phyloP scores from a whole-genome alignment of 371 early-diverging fungal genomes.

The Umbelopsis sp. region DNA sequence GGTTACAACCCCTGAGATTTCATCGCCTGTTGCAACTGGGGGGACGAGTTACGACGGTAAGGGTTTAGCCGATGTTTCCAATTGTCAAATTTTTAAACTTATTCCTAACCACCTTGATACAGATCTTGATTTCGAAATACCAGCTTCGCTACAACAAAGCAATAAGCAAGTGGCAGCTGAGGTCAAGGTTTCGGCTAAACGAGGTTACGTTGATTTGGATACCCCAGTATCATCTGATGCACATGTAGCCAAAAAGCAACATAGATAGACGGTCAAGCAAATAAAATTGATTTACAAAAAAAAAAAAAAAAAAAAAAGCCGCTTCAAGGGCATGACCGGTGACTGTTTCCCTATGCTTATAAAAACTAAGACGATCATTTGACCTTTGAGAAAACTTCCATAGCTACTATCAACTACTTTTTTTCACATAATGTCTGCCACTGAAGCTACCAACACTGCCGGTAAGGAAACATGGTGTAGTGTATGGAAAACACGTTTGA shows the following conservation, averaged over 20 bases:
- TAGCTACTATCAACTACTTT: not conserved
- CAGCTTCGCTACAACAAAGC: constrained; percentile 7
- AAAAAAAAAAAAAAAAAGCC: not conserved
- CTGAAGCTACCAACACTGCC: constrained; percentile 5
- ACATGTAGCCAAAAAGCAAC: constrained; percentile 12
- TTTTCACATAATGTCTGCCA: not conserved
- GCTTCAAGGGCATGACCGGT: constrained; percentile 13
- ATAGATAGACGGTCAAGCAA: not conserved
- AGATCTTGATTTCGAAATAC: constrained; percentile 10
- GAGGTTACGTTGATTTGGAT: constrained; percentile 15
- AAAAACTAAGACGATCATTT: not conserved
- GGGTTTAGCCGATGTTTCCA: not conserved
- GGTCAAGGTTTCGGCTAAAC: constrained; percentile 6
- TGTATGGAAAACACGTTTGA: not conserved
- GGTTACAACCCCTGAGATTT: constrained; percentile 6
- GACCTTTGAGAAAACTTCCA: constrained; percentile 16
- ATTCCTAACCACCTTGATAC: not conserved
- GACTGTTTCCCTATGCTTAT: not conserved
- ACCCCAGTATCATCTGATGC: constrained; percentile 17
- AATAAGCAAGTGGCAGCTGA: not conserved
- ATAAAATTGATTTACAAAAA: not conserved
- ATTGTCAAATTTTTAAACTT: not conserved
- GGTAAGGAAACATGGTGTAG: not conserved
- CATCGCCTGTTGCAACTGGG: constrained; percentile 23
- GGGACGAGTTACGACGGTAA: constrained; percentile 31